Evolutionary conservation across 495 filamentous ascomycete genomes (phyloP), one percentile per base, ranked within the genome.

Genomic region (Neurospora discreta): DNA sequence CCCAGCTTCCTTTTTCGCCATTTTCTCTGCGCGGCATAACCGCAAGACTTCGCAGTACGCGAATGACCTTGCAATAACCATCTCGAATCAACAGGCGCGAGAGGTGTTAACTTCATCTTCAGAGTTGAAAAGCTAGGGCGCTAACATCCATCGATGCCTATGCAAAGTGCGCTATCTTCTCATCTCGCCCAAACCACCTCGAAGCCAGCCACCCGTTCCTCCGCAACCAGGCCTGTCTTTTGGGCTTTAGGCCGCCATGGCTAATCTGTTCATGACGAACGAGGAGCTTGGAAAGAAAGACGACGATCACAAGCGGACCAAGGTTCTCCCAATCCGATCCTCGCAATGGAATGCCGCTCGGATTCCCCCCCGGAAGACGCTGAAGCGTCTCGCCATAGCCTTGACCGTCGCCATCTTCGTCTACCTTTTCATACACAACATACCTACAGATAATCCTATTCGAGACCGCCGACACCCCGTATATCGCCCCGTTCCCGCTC

Each of bases 231-330:
- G 15, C 26, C 15, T 65, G 6, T 26, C 23, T 30, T 30, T 15
- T 36, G 13, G 52, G 6, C 52, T 33, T 26, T 65, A 18, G 2
- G 26, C 26, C 52, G 26, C 52, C 52, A 65, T 65, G 52, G 52
- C 52, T 26, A 65, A 33, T 65, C 9, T 85, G 46, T 82, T 84
- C 58, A 70, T 80, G 72, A 81, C 78, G 75, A 78, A 84, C 58
- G 83, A 83, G 71, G 84, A 82, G 71, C 40, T 84, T 69, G 80
- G 77, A 41, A 86, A 85, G 79, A 86, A 86, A 74, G 81, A 86
- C 74, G 84, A 86, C 75, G 84, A 86, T 77, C 83, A 80, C 76
- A 83, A 81, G 70, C 76, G 78, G 41, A 72, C 80, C n/a, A 80
- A 74, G 69, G 38, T 39, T 0, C 68, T 73, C 2, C 68, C 69